Conservation (phyloP, 495 filamentous ascomycete genomes). For the Trichoderma gamsii region DNA sequence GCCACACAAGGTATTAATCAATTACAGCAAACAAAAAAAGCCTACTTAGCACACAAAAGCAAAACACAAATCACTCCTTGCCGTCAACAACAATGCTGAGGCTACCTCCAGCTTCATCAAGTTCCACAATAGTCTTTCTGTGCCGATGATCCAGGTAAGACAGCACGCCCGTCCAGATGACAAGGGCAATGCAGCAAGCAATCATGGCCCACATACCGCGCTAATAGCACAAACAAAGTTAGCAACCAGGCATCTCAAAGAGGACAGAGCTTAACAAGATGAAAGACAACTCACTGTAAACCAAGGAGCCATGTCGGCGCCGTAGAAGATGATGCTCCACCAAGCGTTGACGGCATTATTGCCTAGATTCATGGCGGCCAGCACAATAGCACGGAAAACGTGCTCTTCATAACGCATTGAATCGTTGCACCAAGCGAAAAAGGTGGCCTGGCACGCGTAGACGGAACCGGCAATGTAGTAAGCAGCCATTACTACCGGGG, state of each 20-base stretch:
- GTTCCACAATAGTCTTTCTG: conserved; percentile 23
- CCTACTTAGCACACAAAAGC: neutral
- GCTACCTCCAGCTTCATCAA: neutral
- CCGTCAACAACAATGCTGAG: neutral
- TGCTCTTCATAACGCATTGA: conserved; percentile 43
- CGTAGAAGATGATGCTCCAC: conserved; percentile 63
- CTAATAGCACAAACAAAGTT: conserved; percentile 19
- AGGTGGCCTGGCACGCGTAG: conserved; percentile 55
- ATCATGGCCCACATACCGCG: conserved; percentile 57
- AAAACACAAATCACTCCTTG: neutral
- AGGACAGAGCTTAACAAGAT: neutral
- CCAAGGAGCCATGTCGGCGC: conserved; percentile 50
- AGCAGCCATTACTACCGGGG: conserved; percentile 38
- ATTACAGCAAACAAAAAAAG: neutral
- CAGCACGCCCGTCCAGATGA: conserved; percentile 44
- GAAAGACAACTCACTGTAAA: conserved; percentile 40
- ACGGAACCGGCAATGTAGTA: conserved; percentile 53
- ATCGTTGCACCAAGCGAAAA: conserved; percentile 60
- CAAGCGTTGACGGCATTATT: conserved; percentile 54
- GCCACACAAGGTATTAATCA: too few relatives aligned
- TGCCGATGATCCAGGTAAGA: conserved; percentile 32
- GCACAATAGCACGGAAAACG: conserved; percentile 41
- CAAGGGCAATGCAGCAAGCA: conserved; percentile 44
- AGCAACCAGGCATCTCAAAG: conserved; percentile 4
- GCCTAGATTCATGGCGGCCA: conserved; percentile 54